Base-by-base conservation (phyloP, 1,284 basidiomycete species). In the Singerocomus inundabilis region DNA sequence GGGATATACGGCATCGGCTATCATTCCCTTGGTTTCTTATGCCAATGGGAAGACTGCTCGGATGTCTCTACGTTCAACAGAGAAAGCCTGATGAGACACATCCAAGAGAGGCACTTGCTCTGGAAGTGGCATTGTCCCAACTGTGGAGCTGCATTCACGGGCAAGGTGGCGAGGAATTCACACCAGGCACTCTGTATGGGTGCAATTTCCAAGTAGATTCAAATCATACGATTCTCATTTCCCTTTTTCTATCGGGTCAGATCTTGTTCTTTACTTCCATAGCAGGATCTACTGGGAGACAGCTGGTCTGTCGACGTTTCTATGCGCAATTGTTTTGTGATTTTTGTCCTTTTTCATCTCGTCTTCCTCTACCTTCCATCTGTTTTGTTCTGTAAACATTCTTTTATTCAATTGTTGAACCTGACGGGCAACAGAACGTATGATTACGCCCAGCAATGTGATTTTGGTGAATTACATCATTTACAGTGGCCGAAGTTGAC, bases 81-180 rank as follows among this genome's bases (percentile, higher is more conserved):
- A 34, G 64, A 61, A 2, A 56, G 44, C 11, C 25, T 64, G 49
- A 43, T 63, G 60, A 55, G 18, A 28, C 62, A 64, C 12, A 54
- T 64, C 9, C 64, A 56, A 38, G 66, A 68, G 44, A 59, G 9
- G 21, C 63, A 64, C 30, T 13, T 64, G 3, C 21, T 21, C 13
- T 64, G 63, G 63, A 59, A 16, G 44, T 64, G 64, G 63, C n/a
- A 46, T 25, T 64, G 63, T 44, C 53, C 54, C 9, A 52, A 38
- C 21, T 64, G 63, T 11, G 63, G 63, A n/a, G 10, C 44, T 10
- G 36, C 31, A 9, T 64, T 67, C 51, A 6, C 21, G 2, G 29
- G 44, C 7, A 51, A 55, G 49, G 8, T 21, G n/a, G 36, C 21
- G 33, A 67, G 63, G 45, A 52, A 68, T 12, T 12, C 32, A 13